phyloP scores from a whole-genome alignment of 768 basidiomycete species.

The Leccinum uliginosum region DNA sequence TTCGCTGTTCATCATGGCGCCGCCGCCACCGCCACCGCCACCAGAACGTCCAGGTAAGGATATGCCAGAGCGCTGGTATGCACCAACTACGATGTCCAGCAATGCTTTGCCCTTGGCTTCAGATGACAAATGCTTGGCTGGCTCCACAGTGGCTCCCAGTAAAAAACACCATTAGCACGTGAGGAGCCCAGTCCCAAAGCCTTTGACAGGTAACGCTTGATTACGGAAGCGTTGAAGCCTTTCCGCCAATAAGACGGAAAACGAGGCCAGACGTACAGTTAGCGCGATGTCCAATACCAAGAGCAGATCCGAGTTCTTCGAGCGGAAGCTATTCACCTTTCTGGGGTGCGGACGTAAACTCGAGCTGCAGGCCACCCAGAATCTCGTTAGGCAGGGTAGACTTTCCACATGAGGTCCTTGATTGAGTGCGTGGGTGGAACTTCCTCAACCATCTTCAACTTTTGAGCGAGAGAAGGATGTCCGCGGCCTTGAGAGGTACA shows the following conservation, averaged over 20 bases:
- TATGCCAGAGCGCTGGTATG: conserved; percentile 86
- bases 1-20: conserved; percentile 93
- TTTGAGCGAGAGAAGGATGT: conserved; percentile 88
- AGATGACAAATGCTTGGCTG: conserved; percentile 85
- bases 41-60: conserved; percentile 67
- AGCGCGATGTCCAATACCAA: conserved; percentile 83
- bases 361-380: conserved; percentile 91
- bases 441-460: conserved; percentile 95
- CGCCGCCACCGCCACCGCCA: conserved; percentile 58
- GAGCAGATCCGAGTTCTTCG: conserved; percentile 88
- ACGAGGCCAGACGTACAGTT: conserved; percentile 91
- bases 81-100: conserved; percentile 79
- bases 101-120: conserved; percentile 92
- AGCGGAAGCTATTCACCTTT: conserved; percentile 97
- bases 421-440: conserved; percentile 89
- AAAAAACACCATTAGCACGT: conserved; percentile 90
- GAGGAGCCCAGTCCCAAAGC: conserved; percentile 92
- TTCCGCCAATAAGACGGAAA: conserved; percentile 87
- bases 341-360: conserved; percentile 93
- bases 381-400: conserved; percentile 99
- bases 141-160: conserved; percentile 88
- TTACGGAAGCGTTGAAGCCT: conserved; percentile 92
- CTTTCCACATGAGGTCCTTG: conserved; percentile 98
- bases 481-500: conserved; percentile 84
- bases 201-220: conserved; percentile 86